Percentiles rank a stretch among this genome's conserved stretches.
Evolutionary conservation across 73 alveolate species (phyloP).

Genomic region (Tetrahymena malaccensis): DNA sequence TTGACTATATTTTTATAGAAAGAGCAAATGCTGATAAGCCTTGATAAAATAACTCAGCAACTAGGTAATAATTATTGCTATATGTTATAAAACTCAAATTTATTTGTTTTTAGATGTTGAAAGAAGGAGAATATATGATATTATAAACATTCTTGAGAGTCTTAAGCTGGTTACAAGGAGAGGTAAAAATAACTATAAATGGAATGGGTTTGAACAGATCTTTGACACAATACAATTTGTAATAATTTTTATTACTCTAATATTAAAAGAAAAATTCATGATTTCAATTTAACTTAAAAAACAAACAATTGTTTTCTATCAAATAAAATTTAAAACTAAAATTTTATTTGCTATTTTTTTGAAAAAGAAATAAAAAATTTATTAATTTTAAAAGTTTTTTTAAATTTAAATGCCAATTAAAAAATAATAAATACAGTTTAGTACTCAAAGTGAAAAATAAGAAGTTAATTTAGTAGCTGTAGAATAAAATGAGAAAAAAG

Average conservation of each 20-base stretch:
- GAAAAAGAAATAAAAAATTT: not conserved
- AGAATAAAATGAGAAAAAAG: conserved; percentile 35
- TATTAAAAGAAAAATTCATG: too few species aligned
- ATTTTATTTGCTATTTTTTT: too few species aligned
- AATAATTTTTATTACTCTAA: not conserved
- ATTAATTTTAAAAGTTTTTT: not conserved
- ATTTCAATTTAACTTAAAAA: too few species aligned
- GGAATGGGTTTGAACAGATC: conserved; percentile 68
- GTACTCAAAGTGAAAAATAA: not conserved
- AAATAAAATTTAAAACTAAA: too few species aligned
- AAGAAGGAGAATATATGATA: conserved; percentile 71
- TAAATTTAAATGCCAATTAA: too few species aligned
- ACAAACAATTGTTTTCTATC: too few species aligned
- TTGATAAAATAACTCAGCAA: conserved; percentile 54
- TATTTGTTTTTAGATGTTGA: conserved; percentile 36
- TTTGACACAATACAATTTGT: conserved; percentile 6
- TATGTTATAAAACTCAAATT: not conserved
- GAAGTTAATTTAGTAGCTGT: not conserved
- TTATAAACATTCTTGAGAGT: conserved; percentile 74
- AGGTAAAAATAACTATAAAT: conserved; percentile 60
- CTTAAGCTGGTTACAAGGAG: conserved; percentile 49
- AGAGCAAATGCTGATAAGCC: conserved; percentile 31
- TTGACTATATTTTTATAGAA: conserved; percentile 33
- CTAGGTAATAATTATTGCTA: not conserved
- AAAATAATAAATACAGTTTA: not conserved